Evolutionary conservation across 805 yeast genomes (phyloP).

Genomic region (Yamadazyma phyllophila): DNA sequence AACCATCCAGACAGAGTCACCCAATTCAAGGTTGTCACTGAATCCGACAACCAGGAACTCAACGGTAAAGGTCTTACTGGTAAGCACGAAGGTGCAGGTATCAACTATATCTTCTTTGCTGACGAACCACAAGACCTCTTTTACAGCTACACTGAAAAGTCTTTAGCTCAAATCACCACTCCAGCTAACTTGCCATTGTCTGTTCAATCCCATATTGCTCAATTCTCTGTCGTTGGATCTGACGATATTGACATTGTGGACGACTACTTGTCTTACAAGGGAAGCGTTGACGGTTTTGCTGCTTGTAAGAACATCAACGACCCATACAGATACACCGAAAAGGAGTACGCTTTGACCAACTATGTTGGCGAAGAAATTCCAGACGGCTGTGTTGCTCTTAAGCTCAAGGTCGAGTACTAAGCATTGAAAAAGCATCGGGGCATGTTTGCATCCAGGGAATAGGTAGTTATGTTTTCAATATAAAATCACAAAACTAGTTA

Average conservation of each 20-base stretch:
- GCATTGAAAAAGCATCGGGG: background rate
- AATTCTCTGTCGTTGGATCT: slow-evolving; percentile 4
- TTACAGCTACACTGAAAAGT: slow-evolving; percentile 1
- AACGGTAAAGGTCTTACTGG: slow-evolving; percentile 25
- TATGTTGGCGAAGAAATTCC: background rate
- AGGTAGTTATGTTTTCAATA: too few species aligned
- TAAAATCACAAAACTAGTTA: too few species aligned
- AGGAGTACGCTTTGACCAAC: background rate
- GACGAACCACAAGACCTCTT: slow-evolving; percentile 11
- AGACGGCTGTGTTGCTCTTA: slow-evolving; percentile 2
- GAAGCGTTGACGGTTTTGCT: slow-evolving; percentile 19
- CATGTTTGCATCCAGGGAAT: too few species aligned
- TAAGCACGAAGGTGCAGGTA: slow-evolving; percentile 46
- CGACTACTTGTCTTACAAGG: slow-evolving; percentile 17
- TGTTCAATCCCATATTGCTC: background rate
- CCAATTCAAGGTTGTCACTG: background rate
- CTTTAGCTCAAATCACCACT: background rate
- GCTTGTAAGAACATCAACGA: slow-evolving; percentile 28
- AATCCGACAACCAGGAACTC: background rate
- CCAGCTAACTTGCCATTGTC: slow-evolving; percentile 3
- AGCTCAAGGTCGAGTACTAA: slow-evolving; percentile 2
- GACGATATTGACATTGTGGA: slow-evolving; percentile 9
- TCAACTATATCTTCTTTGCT: slow-evolving; percentile 34
- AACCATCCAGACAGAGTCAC: background rate
- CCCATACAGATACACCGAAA: slow-evolving; percentile 26